These are phyloP conservation scores for Actinidia polygama DNA, from an alignment of 179 eudicot genomes.

Conservation along the genomic window DNA sequence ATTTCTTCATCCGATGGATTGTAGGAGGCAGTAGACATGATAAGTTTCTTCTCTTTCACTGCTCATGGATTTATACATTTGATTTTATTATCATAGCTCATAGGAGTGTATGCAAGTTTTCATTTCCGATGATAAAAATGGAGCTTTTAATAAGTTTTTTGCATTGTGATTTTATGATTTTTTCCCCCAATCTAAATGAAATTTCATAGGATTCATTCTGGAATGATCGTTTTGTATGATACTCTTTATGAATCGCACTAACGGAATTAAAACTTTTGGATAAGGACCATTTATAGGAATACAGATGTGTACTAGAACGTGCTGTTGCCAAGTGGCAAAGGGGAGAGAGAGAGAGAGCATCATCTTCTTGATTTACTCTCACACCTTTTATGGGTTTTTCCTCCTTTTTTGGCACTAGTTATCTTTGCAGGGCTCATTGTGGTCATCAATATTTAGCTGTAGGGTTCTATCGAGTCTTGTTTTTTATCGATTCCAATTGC, in stretches of 20 bases:
- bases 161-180: not conserved
- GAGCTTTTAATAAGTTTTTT: not conserved
- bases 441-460: not conserved
- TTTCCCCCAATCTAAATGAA: not conserved
- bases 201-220: constrained; percentile 1
- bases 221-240: not conserved
- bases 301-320: not conserved
- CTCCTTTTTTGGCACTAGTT: not conserved
- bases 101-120: not conserved
- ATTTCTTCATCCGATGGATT: constrained; percentile 1
- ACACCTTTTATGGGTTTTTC: not conserved
- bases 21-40: not conserved
- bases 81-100: not conserved
- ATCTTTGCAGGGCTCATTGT: not conserved
- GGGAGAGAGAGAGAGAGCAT: constrained; percentile 6
- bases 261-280: not conserved
- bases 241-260: not conserved
- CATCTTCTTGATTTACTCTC: constrained; percentile 3
- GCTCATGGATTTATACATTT: not conserved
- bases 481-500: not conserved
- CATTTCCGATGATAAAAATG: not conserved
- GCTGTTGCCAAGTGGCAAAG: not conserved
- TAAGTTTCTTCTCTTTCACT: constrained; percentile 10
- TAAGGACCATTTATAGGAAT: not conserved
- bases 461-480: not conserved